phyloP scores from a whole-genome alignment of 2,329 filamentous ascomycete genomes.

The Aspergillus brasiliensis region DNA sequence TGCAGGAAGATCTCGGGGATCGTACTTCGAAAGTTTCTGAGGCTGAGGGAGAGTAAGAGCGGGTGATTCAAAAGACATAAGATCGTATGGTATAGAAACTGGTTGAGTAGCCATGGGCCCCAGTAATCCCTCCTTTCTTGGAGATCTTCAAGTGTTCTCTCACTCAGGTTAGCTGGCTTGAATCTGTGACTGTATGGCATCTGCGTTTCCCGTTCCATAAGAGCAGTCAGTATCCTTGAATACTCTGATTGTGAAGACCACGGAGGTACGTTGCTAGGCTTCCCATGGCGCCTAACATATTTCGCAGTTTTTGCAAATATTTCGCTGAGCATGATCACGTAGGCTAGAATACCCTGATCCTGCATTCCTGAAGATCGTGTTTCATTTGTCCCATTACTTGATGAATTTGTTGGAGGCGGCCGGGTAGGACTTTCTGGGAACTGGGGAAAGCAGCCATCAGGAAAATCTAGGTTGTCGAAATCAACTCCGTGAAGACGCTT shows the following conservation, averaged over 20 bases:
- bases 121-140: slow-evolving; percentile 53
- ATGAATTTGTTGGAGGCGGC: slow-evolving; percentile 27
- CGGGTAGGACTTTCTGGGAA: slow-evolving; percentile 43
- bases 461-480: slow-evolving; percentile 43
- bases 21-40: slow-evolving; percentile 55
- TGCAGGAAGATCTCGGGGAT: slow-evolving; percentile 59
- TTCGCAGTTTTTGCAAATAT: slow-evolving; percentile 52
- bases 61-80: slow-evolving; percentile 58
- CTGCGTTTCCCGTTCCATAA: slow-evolving; percentile 56
- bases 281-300: slow-evolving; percentile 52
- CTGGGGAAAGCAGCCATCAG: slow-evolving; percentile 37
- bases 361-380: slow-evolving; percentile 31
- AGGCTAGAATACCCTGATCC: slow-evolving; percentile 50
- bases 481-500: slow-evolving; percentile 49
- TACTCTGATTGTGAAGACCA: slow-evolving; percentile 58
- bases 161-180: slow-evolving; percentile 51
- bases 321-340: slow-evolving; percentile 50
- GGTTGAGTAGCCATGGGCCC: slow-evolving; percentile 56
- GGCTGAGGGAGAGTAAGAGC: slow-evolving; percentile 54
- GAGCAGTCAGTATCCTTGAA: slow-evolving; percentile 52
- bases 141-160: slow-evolving; percentile 46
- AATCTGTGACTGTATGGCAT: slow-evolving; percentile 56
- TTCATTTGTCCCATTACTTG: slow-evolving; percentile 22
- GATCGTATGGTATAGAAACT: slow-evolving; percentile 57
- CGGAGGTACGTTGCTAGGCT: slow-evolving; percentile 46